These are phyloP conservation scores for Cystobasidium onofrii DNA, from an alignment of 768 basidiomycete species.

Conservation along the genomic window DNA sequence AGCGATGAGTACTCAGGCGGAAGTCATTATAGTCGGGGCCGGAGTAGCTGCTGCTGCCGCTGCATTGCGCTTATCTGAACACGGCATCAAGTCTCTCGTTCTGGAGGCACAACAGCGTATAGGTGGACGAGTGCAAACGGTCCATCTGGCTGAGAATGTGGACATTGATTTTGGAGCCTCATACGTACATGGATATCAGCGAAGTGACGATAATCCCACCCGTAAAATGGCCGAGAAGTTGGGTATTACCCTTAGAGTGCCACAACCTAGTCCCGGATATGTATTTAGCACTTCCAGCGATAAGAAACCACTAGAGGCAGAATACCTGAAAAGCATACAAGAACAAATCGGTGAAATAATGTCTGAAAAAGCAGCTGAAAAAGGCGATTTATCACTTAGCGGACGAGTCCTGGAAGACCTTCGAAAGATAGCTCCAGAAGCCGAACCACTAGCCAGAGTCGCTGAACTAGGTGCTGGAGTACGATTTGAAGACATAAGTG, in stretches of 20 bases:
- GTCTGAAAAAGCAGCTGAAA: background rate
- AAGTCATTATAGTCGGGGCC: constrained; percentile 21
- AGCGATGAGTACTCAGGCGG: background rate
- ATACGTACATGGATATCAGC: constrained; percentile 27
- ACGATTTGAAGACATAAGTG: constrained; percentile 8
- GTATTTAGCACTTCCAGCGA: constrained; percentile 7
- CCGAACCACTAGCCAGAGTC: constrained; percentile 5
- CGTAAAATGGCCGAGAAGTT: constrained; percentile 26
- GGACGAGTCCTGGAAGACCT: background rate
- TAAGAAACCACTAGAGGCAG: background rate
- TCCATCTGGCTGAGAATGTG: background rate
- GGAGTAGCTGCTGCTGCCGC: constrained; percentile 23
- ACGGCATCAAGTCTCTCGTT: constrained; percentile 28
- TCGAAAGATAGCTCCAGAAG: constrained; percentile 4
- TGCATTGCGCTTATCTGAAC: constrained; percentile 4
- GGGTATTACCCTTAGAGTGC: constrained; percentile 23
- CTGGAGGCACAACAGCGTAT: constrained; percentile 16
- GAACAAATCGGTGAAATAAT: background rate
- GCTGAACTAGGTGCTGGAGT: constrained; percentile 26
- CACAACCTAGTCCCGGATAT: background rate
- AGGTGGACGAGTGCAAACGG: constrained; percentile 20
- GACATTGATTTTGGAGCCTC: constrained; percentile 22
- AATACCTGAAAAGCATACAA: background rate
- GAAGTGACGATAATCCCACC: constrained; percentile 6
- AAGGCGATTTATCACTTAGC: constrained; percentile 6